These are phyloP conservation scores for Candida andamanensis DNA, from an alignment of 805 yeast species.

Conservation along the genomic window DNA sequence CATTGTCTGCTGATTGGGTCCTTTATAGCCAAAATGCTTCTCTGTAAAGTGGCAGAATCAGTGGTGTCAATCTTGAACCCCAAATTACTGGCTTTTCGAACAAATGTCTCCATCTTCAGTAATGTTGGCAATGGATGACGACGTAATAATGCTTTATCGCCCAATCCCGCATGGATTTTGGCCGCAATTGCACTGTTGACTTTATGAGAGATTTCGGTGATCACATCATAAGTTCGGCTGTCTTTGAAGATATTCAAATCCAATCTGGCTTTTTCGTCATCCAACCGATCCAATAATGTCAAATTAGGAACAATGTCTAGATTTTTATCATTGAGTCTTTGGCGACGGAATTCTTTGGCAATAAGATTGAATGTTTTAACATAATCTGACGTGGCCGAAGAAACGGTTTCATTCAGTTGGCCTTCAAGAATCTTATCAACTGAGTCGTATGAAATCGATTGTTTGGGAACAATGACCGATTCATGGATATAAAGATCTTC, in stretches of 20 bases:
- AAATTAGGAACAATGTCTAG: slow-evolving; percentile 49
- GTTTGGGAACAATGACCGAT: slow-evolving; percentile 61
- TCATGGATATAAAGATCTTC: slow-evolving; percentile 75
- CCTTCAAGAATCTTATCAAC: slow-evolving; percentile 48
- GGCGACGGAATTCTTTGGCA: slow-evolving; percentile 65
- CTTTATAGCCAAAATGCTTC: slow-evolving; percentile 59
- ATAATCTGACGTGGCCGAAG: slow-evolving; percentile 60
- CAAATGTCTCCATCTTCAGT: slow-evolving; percentile 74
- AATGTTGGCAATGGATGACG: slow-evolving; percentile 82
- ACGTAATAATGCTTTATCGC: slow-evolving; percentile 78
- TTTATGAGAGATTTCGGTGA: slow-evolving; percentile 73
- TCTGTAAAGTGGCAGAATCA: slow-evolving; percentile 64
- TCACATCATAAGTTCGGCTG: slow-evolving; percentile 49
- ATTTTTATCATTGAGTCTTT: slow-evolving; percentile 49
- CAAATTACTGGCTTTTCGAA: slow-evolving; percentile 60
- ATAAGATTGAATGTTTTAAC: slow-evolving; percentile 59
- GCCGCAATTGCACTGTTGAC: slow-evolving; percentile 86
- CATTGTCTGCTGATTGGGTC: slow-evolving; percentile 63
- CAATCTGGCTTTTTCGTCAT: slow-evolving; percentile 75
- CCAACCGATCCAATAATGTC: slow-evolving; percentile 71
- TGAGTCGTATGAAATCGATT: slow-evolving; percentile 47
- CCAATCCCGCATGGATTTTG: slow-evolving; percentile 65
- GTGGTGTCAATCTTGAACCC: slow-evolving; percentile 71
- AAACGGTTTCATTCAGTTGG: slow-evolving; percentile 19
- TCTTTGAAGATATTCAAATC: slow-evolving; percentile 69